Base-by-base conservation (phyloP, 306 rosid species). In the Vigna mungo region DNA sequence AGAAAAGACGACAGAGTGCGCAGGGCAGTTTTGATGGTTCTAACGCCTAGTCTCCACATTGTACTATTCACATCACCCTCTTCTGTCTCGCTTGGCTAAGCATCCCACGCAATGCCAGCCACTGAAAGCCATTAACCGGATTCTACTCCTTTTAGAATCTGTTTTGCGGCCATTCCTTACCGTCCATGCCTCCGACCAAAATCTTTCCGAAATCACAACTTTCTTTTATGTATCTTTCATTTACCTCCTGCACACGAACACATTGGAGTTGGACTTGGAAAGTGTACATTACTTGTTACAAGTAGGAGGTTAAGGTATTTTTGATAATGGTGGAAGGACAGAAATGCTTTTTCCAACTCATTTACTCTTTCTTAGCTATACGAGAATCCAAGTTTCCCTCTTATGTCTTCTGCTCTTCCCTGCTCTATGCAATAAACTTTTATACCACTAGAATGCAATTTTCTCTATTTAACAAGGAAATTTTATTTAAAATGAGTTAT, bases 1-100 rank as follows among this genome's bases (percentile, higher is more conserved):
- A 93, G 62, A 91, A 93, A 75, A 84, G 98, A 81, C 84, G 97
- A 61, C 92, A 88, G 82, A 87, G 82, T 76, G 90, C 80, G 66
- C 92, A 89, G 74, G 96, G 92, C 48, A 93, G 90, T 86, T 93
- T 91, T 79, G 97, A 93, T 64, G 97, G 89, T 30, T 79, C 88
- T 17, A 89, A 84, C 27, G 80, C 84, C 27, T 89, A 87, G 78
- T 61, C 84, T 78, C 68, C 32, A 25, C 27, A 30, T n/a, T 23
- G 68, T 60, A 75, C 67, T 51, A 54, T 46, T 44, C 56, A 67
- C 21, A 61, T 23, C 34, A n/a, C 74, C 14, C 2, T 68, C 18
- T 59, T 74, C 68, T 44, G 49, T 30, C 1, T 30, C 27, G 27
- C 27, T 25, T 2, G 27, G 27, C 27, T 25, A 25, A 25, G 27